Conservation (phyloP, 192 early-diverging fungal genomes). For the Entomortierella chlamydospora region DNA sequence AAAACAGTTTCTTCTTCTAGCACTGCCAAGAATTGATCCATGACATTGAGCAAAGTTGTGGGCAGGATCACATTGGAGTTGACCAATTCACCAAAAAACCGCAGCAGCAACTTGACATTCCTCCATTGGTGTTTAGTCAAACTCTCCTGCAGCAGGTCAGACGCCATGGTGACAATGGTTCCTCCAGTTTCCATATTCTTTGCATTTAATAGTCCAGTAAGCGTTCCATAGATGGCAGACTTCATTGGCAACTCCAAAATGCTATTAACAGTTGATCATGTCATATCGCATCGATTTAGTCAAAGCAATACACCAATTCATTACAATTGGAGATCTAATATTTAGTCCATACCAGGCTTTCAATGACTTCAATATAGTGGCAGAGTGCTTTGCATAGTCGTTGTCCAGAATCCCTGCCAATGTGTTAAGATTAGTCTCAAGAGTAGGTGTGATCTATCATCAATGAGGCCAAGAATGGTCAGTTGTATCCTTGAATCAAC, state of each 20-base stretch:
- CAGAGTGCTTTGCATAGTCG: conserved; percentile 75
- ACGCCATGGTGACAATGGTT: conserved; percentile 71
- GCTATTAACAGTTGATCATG: conserved; percentile 46
- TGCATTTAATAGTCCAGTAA: conserved; percentile 87
- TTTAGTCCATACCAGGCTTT: conserved; percentile 62
- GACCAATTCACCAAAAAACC: conserved; percentile 87
- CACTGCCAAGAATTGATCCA: conserved; percentile 71
- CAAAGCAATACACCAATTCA: not conserved
- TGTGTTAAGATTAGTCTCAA: conserved; percentile 73
- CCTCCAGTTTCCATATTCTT: conserved; percentile 71
- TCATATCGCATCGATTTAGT: not conserved
- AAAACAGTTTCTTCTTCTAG: conserved; percentile 65
- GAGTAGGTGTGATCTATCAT: conserved; percentile 64
- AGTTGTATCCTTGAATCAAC: no score
- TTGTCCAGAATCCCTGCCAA: conserved; percentile 77
- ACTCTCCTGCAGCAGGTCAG: conserved; percentile 65
- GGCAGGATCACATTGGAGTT: conserved; percentile 81
- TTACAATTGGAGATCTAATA: conserved; percentile 12
- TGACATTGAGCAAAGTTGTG: conserved; percentile 69
- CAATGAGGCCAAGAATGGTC: no score
- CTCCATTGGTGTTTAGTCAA: conserved; percentile 72
- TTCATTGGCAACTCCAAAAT: conserved; percentile 82
- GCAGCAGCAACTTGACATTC: conserved; percentile 78
- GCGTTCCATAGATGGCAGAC: conserved; percentile 79
- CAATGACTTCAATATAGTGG: conserved; percentile 70